Evolutionary conservation across 2,329 filamentous ascomycete species (phyloP).

Genomic region (Apiospora aurea): DNA sequence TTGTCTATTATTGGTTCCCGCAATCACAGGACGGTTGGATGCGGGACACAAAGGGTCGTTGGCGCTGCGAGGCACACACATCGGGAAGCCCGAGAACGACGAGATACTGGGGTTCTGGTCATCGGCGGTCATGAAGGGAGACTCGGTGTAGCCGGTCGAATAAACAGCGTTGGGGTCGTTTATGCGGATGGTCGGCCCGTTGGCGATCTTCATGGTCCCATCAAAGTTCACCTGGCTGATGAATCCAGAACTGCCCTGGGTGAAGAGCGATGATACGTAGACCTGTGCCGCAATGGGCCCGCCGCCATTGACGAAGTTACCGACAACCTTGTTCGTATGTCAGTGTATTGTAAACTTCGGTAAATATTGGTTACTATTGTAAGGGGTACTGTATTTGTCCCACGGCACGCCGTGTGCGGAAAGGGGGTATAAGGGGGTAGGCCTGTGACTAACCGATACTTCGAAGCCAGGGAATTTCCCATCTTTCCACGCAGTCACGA

Average conservation of each 20-base stretch:
- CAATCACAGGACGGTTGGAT: conserved; percentile 43
- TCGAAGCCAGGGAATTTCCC: conserved; percentile 30
- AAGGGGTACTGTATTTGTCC: too few relatives aligned
- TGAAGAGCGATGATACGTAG: conserved; percentile 43
- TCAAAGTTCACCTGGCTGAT: conserved; percentile 44
- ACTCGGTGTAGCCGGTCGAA: conserved; percentile 42
- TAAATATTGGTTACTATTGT: too few relatives aligned
- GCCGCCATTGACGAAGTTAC: conserved; percentile 46
- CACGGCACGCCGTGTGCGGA: background rate
- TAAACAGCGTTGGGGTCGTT: conserved; percentile 53
- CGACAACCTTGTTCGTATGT: conserved; percentile 40
- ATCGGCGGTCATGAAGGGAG: conserved; percentile 52
- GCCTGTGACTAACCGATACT: conserved; percentile 33
- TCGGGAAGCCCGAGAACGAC: conserved; percentile 56
- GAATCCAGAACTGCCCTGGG: conserved; percentile 45
- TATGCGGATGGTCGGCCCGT: conserved; percentile 46
- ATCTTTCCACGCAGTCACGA: conserved; percentile 26
- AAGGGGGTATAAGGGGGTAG: background rate
- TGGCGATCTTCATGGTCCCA: conserved; percentile 45
- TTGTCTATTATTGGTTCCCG: conserved; percentile 27
- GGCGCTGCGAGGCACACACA: conserved; percentile 54
- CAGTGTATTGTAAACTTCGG: background rate
- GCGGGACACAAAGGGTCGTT: conserved; percentile 45
- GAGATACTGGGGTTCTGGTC: conserved; percentile 53
- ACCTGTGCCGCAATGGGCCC: conserved; percentile 48